Evolutionary conservation across 2,329 filamentous ascomycete species (phyloP), one percentile per base, ranked within the genome.

Genomic region (Truncatella angustata): DNA sequence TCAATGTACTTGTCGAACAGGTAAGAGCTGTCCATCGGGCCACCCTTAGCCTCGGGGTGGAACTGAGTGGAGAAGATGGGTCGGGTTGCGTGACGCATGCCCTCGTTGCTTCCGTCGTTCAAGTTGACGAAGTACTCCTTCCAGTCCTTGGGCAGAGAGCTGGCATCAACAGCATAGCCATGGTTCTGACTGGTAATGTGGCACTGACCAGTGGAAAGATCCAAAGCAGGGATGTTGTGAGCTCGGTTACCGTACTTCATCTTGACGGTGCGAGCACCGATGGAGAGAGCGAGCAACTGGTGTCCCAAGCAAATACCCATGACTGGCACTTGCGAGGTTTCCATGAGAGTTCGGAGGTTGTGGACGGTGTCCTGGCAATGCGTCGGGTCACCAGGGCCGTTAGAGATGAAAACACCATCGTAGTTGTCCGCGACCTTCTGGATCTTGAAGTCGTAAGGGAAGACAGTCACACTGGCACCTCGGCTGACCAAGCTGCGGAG

Each of bases 101-200:
- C 93, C 79, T 99, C 94, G 72, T 99, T 99, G 72, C 88, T 93
- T 56, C 91, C 90, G 68, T 99, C 94, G 73, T 97, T 99, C 60
- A 97, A 80, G 80, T 99, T 97, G 73, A 96, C 87, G 70, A 97
- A 99, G 81, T 96, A 97, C 72, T 96, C 93, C 80, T 92, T 94
- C 85, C 91, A 99, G 34, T 97, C 91, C 51, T 75, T 78, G 50
- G 90, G 84, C 36, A 99, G 79, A 10, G 91, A 96, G 54, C 81
- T 80, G 5, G 89, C 83, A 66, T 97, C 93, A 54, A 99, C 90
- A 39, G 93, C 94, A 66, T 97, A 99, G 57, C 94, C 94, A 75
- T 97, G 94, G 78, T 97, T 97, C 80, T 99, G 94, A 71, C 87
- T 92, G 54, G 93, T 97, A 72, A 97, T 97, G 79, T 97, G 93